Percentiles rank a stretch among this genome's conserved stretches.
Evolutionary conservation across 2,329 filamentous ascomycete species (phyloP).

Genomic region (Lasiodiplodia sp.): DNA sequence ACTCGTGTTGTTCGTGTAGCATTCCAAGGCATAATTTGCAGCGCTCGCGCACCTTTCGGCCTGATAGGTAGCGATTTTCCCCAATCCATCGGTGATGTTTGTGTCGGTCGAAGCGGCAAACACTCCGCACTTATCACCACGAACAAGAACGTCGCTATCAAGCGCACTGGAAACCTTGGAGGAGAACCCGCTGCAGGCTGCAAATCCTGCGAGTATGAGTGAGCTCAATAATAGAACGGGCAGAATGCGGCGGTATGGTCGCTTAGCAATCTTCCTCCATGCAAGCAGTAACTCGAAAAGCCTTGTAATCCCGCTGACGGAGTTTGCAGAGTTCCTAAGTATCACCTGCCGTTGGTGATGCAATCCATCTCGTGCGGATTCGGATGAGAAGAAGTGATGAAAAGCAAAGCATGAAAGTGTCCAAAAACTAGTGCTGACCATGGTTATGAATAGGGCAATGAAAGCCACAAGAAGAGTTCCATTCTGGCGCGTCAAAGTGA

Average conservation of each 20-base stretch:
- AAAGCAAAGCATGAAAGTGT: slow-evolving; percentile 34
- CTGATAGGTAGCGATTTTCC: background rate
- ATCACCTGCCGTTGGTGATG: slow-evolving; percentile 36
- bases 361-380: slow-evolving; percentile 34
- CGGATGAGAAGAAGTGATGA: slow-evolving; percentile 34
- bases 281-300: background rate
- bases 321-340: slow-evolving; percentile 29
- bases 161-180: slow-evolving; percentile 20
- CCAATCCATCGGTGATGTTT: background rate
- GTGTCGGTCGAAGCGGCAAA: background rate
- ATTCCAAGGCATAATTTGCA: slow-evolving; percentile 11
- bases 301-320: background rate
- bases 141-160: slow-evolving; percentile 27
- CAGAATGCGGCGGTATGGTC: background rate
- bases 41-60: background rate
- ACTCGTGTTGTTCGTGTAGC: background rate
- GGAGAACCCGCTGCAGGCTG: slow-evolving; percentile 27
- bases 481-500: slow-evolving; percentile 40
- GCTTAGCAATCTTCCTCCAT: background rate
- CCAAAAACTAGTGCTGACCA: slow-evolving; percentile 37
- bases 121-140: slow-evolving; percentile 12
- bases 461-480: slow-evolving; percentile 46
- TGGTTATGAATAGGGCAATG: slow-evolving; percentile 42
- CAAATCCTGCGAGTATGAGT: slow-evolving; percentile 12
- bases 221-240: slow-evolving; percentile 6